Conservation (phyloP, 345 rosid species). For the Populus ilicifolia region DNA sequence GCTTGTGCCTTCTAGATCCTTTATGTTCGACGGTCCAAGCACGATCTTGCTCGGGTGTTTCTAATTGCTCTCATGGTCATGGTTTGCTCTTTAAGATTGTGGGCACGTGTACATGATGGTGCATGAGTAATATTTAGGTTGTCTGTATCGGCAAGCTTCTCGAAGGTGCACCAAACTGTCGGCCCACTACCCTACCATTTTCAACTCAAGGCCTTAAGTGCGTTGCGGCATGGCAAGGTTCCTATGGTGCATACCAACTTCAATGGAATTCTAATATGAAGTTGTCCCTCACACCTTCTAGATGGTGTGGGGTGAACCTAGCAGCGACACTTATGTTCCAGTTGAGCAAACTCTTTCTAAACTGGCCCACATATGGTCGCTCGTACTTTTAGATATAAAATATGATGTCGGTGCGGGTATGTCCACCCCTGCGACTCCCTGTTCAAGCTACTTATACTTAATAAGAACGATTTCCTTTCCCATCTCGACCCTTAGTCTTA, state of each 20-base stretch:
- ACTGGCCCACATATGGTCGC: not conserved
- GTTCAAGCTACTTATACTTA: too few species aligned
- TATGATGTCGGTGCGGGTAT: not conserved
- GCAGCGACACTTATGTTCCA: not conserved
- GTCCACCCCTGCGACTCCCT: not conserved
- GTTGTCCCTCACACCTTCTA: not conserved
- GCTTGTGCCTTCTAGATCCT: too few species aligned
- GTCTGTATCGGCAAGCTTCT: not conserved
- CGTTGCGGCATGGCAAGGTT: not conserved
- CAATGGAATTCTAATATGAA: not conserved
- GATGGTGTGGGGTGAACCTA: not conserved
- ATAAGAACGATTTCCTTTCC: too few species aligned
- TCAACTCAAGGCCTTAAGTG: not conserved
- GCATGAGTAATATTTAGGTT: not conserved
- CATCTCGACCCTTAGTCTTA: not conserved
- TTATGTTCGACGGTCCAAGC: too few species aligned
- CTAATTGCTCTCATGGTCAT: too few species aligned
- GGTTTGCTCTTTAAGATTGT: not conserved
- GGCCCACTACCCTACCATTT: not conserved
- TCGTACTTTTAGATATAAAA: not conserved
- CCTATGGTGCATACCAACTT: not conserved
- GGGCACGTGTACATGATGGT: fast-evolving
- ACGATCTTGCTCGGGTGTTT: too few species aligned
- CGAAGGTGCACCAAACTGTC: not conserved
- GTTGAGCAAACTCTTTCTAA: not conserved